Evolutionary conservation across 345 rosid genomes (phyloP), one percentile per base, ranked within the genome.

Genomic region (Euphorbia tirucalli): DNA sequence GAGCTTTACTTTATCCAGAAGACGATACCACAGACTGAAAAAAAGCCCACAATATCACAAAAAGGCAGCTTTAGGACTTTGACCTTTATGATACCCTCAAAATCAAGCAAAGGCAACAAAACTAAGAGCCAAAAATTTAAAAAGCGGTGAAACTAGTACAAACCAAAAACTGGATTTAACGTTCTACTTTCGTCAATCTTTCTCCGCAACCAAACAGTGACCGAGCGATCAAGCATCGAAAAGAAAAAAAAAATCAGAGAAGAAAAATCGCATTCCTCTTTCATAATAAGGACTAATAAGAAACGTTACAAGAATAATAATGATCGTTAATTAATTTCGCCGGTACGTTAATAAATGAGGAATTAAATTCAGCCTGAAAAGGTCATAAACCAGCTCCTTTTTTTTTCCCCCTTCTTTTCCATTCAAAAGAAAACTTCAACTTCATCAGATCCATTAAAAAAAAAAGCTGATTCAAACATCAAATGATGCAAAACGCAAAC

Each of bases 151-250:
- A 54, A 55, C 24, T 31, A 39, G 13, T 39, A 63, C 24, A 57
- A 21, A 19, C 27, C 66, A 8, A 64, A 59, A 32, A 11, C 27
- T 60, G 18, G 66, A 57, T 18, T 24, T 21, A 35, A 61, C 32
- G 27, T 25, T 37, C 4, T 30, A 7, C 13, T 43, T 63, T 35
- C 72, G 32, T 71, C 25, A 27, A 50, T 48, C 41, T 69, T 78
- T 79, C 78, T 73, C 70, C n/a, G 69, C 56, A 48, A 39, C 73
- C 77, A 81, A 73, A 70, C 73, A 63, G 66, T 21, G 14, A 66
- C 18, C 16, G 5, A 48, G n/a, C n/a, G n/a, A n/a, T n/a, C n/a
- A n/a, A n/a, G n/a, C n/a, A 14, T 52, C 14, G 18, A 16, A 46
- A 18, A 31, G 54, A 16, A 31, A 28, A 35, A 1, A 8, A 4